Evolutionary conservation across 441 rosid genomes (phyloP).

Genomic region (Eugenia klotzschiana): DNA sequence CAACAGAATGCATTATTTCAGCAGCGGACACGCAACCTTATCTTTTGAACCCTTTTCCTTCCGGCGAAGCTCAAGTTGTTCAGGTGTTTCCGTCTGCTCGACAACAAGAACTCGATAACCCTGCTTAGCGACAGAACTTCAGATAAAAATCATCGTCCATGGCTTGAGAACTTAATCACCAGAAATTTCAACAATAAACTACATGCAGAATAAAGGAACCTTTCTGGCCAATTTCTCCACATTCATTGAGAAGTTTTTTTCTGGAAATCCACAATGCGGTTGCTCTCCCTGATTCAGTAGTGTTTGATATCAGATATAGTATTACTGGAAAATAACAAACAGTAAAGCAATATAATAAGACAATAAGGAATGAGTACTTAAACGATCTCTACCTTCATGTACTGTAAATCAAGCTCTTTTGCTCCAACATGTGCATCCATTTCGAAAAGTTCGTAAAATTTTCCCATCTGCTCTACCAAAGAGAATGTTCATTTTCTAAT

Average conservation of each 20-base stretch:
- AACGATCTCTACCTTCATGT: constrained; percentile 73
- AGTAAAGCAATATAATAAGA: not conserved
- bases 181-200: constrained; percentile 3
- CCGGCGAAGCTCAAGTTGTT: constrained; percentile 88
- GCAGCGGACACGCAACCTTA: constrained; percentile 32
- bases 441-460: constrained; percentile 96
- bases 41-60: constrained; percentile 84
- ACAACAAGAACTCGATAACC: constrained; percentile 91
- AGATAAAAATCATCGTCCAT: constrained; percentile 1
- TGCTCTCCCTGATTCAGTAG: constrained; percentile 72
- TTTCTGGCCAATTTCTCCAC: constrained; percentile 85
- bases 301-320: constrained; percentile 5
- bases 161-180: constrained; percentile 1
- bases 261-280: constrained; percentile 99
- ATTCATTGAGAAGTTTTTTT: constrained; percentile 80
- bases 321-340: not conserved
- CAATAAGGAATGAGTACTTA: not conserved
- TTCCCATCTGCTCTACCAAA: constrained; percentile 71
- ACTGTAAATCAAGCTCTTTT: constrained; percentile 86
- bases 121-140: constrained; percentile 32
- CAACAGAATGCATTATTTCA: not conserved
- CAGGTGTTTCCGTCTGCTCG: constrained; percentile 99
- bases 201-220: constrained; percentile 27
- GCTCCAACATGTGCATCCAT: constrained; percentile 99
- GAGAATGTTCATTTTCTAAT: not conserved